Base-by-base conservation (phyloP, 257 asterid genomes). In the Buddleja alternifolia region DNA sequence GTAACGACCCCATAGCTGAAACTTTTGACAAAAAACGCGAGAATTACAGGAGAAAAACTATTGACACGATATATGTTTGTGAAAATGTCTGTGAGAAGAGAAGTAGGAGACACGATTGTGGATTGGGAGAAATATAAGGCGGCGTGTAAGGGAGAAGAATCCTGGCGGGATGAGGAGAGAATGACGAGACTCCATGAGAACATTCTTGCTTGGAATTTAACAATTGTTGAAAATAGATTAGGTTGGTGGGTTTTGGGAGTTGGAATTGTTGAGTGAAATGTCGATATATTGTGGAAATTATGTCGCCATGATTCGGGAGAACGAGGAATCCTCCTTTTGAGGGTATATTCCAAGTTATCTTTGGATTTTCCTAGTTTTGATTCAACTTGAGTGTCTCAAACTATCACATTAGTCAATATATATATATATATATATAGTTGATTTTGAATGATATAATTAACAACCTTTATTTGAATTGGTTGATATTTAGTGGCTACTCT, bases 1-100 rank as follows among this genome's bases (percentile, higher is more conserved):
- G 67, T 10, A 83, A 70, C 6, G 93, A 87, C 12, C 95, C 93
- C 97, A 89, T 89, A 3, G 41, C 37, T 20, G 63, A 8, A 10
- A 12, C 16, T 14, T 39, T 37, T 7, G 37, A 48, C 8, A n/a
- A 2, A 14, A 19, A 24, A 56, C 36, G 17, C 21, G 48, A 15
- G 12, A 55, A 47, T 14, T 42, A 0, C n/a, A 25, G 66, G 9
- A 29, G 39, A 19, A 7, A 34, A 11, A 34, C 34, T 16, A 29
- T 39, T 2, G 15, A 41, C 2, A 16, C 32, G 19, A 17, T 24
- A 3, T 8, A 12, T 40, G 59, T 42, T 10, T 34, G 66, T 50
- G 3, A 12, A 67, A 60, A 60, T 74, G 71, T 8, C 48, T 50
- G 20, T 10, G 25, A 1, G 10, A 14, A n/a, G 20, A 42, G 19